A percentile compares a stretch with the other conserved stretches of the same genome.
These are phyloP conservation scores for Diplogelasinospora grovesii DNA, from an alignment of 495 filamentous ascomycete genomes.

Conservation along the genomic window DNA sequence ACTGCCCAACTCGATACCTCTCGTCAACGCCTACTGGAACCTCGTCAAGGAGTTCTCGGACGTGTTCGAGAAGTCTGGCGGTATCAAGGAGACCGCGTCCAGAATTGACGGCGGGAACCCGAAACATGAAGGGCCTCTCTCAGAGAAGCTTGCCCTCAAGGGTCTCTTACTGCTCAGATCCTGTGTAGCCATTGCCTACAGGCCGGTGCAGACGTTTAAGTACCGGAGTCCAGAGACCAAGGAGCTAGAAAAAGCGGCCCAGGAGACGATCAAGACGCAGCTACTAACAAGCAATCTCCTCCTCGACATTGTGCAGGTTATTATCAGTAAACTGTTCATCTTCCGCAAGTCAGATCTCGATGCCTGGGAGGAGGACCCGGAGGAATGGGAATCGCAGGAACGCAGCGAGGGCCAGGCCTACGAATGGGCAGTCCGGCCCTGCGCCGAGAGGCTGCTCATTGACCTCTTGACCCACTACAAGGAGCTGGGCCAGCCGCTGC, in stretches of 20 bases:
- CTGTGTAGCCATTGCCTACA: conserved; percentile 77
- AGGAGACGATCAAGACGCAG: conserved; percentile 56
- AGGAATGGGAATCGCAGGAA: conserved; percentile 86
- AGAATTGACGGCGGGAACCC: conserved; percentile 44
- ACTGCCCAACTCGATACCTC: conserved; percentile 66
- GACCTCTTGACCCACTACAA: conserved; percentile 86
- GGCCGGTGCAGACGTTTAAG: conserved; percentile 70
- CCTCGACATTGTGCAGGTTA: conserved; percentile 67
- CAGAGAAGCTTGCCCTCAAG: conserved; percentile 72
- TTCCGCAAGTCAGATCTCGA: conserved; percentile 79
- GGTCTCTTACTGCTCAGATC: conserved; percentile 77
- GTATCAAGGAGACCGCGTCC: conserved; percentile 38
- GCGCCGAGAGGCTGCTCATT: conserved; percentile 87
- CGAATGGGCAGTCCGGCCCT: conserved; percentile 84
- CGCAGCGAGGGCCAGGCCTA: conserved; percentile 71
- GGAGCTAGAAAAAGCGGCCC: conserved; percentile 58
- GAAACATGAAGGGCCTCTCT: conserved; percentile 51
- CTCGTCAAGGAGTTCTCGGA: conserved; percentile 70
- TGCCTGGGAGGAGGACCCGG: conserved; percentile 86
- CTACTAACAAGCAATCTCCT: conserved; percentile 71
- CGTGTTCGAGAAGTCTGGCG: conserved; percentile 49
- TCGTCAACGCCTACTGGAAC: conserved; percentile 78
- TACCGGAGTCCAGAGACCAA: conserved; percentile 66
- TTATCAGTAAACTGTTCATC: conserved; percentile 82
- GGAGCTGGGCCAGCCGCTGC: conserved; percentile 62